Percentiles rank a stretch among this genome's conserved stretches.
Conservation (phyloP, 495 filamentous ascomycete species). For the Podospora didyma region DNA sequence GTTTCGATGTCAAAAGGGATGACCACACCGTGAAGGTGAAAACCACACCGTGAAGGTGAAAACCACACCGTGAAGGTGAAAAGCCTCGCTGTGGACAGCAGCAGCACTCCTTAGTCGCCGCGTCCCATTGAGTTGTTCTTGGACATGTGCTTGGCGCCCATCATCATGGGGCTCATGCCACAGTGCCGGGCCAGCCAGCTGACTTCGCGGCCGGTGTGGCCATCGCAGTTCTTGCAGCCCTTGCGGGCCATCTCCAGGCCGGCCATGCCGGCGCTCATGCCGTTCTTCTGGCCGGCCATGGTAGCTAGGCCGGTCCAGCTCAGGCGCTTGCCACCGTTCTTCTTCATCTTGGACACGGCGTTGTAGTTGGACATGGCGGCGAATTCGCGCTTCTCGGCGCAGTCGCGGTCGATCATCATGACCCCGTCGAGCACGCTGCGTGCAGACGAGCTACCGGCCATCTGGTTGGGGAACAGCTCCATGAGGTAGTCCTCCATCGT, state of each 20-base stretch:
- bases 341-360: constrained; percentile 15
- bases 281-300: constrained; percentile 20
- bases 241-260: constrained; percentile 27
- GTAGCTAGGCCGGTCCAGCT: constrained; percentile 35
- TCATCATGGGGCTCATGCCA: background rate
- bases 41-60: too few relatives aligned
- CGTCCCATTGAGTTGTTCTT: background rate
- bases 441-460: background rate
- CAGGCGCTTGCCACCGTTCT: constrained; percentile 22
- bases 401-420: constrained; percentile 31
- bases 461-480: constrained; percentile 26
- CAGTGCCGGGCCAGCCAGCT: constrained; percentile 26
- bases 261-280: constrained; percentile 21
- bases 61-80: too few relatives aligned
- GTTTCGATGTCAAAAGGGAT: too few relatives aligned
- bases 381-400: constrained; percentile 38
- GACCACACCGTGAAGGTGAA: too few relatives aligned
- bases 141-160: background rate
- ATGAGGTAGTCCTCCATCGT: constrained; percentile 27
- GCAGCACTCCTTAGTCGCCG: background rate
- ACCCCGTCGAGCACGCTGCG: constrained; percentile 17
- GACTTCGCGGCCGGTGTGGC: constrained; percentile 23
- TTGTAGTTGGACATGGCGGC: constrained; percentile 31
- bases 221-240: constrained; percentile 23
- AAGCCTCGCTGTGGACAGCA: background rate